These are phyloP conservation scores for Alternaria sp. DNA, from an alignment of 2,329 filamentous ascomycete species.

Conservation along the genomic window DNA sequence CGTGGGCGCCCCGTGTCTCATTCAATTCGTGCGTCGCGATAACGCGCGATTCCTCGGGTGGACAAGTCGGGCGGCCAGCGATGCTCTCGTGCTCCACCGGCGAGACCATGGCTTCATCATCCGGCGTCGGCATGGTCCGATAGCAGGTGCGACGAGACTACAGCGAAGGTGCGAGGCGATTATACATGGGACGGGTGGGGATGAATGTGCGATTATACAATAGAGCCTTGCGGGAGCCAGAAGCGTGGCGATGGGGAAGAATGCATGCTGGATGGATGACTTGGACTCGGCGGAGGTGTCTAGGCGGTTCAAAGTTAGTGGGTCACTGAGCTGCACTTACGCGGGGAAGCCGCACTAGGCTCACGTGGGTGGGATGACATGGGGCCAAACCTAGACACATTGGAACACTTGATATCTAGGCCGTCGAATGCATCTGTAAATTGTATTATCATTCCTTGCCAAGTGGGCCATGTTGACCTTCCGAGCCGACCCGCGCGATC, in stretches of 20 bases:
- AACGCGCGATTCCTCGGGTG: constrained; percentile 53
- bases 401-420: background rate
- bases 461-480: background rate
- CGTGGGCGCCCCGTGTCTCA: constrained; percentile 26
- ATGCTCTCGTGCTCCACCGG: constrained; percentile 51
- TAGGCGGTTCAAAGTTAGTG: constrained; percentile 20
- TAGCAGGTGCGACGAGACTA: constrained; percentile 36
- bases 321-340: constrained; percentile 28
- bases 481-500: background rate
- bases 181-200: constrained; percentile 27
- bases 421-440: background rate
- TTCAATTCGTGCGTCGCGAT: constrained; percentile 39
- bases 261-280: constrained; percentile 16
- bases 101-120: constrained; percentile 49
- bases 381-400: constrained; percentile 2
- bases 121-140: constrained; percentile 59
- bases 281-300: constrained; percentile 24
- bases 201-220: constrained; percentile 13
- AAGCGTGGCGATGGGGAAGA: constrained; percentile 16
- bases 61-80: constrained; percentile 57
- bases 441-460: background rate
- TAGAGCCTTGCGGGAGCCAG: constrained; percentile 9
- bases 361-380: constrained; percentile 31
- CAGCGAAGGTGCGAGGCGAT: constrained; percentile 18
- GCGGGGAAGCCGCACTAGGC: constrained; percentile 35